Evolutionary conservation across 768 basidiomycete species (phyloP).

Genomic region (Clavulina sp.): DNA sequence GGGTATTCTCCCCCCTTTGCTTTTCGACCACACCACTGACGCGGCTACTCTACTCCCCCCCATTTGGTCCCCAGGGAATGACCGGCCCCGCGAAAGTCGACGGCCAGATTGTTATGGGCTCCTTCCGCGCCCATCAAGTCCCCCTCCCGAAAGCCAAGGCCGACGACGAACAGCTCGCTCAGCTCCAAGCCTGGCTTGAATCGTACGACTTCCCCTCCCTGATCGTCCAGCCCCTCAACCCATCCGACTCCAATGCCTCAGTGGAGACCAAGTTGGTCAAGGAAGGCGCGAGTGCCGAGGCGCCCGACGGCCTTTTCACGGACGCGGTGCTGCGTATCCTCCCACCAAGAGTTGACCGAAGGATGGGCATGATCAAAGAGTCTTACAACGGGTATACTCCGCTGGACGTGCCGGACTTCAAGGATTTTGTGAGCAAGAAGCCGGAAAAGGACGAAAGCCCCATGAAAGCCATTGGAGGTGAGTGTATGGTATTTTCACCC

Average conservation of each 20-base stretch:
- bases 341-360: constrained; percentile 36
- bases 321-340: constrained; percentile 38
- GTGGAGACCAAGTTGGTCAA: neutral
- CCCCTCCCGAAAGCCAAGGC: constrained; percentile 60
- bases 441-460: constrained; percentile 51
- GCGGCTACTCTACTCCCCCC: neutral
- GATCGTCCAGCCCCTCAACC: constrained; percentile 26
- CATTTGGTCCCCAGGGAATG: constrained; percentile 29
- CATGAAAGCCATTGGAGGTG: constrained; percentile 49
- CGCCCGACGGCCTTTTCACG: constrained; percentile 9
- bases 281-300: neutral
- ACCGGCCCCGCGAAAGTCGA: constrained; percentile 47
- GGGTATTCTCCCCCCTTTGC: neutral
- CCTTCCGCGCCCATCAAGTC: constrained; percentile 78
- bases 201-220: constrained; percentile 55
- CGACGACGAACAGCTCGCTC: constrained; percentile 38
- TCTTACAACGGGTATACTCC: constrained; percentile 43
- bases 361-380: constrained; percentile 55
- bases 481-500: too few species aligned
- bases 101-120: constrained; percentile 63
- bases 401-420: constrained; percentile 51
- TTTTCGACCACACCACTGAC: neutral
- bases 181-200: constrained; percentile 54
- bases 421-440: constrained; percentile 21
- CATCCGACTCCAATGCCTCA: neutral